Evolutionary conservation across 169 alveolate genomes (phyloP).

Genomic region (Plasmodium inui): DNA sequence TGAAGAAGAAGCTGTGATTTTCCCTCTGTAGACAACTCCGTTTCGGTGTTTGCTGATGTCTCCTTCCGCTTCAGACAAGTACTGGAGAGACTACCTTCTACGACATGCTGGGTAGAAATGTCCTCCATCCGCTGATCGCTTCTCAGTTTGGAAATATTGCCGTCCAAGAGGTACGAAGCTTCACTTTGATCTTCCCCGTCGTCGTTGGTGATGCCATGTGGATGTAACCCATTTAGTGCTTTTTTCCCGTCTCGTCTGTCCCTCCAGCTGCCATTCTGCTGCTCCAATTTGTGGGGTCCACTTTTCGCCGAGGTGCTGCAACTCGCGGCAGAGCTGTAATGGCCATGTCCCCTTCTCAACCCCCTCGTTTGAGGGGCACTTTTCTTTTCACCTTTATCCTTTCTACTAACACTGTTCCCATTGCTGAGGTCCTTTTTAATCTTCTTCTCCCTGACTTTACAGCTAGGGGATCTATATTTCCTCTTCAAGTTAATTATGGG

Average conservation of each 20-base stretch:
- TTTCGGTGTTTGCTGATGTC: not conserved
- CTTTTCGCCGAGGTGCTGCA: not conserved
- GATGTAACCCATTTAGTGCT: not conserved
- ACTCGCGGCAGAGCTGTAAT: not conserved
- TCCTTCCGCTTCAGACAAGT: not conserved
- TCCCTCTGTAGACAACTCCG: not conserved
- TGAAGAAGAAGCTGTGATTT: not conserved
- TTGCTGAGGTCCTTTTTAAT: constrained; percentile 15
- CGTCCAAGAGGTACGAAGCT: not conserved
- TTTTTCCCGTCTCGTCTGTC: not conserved
- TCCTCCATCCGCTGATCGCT: not conserved
- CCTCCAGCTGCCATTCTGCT: not conserved
- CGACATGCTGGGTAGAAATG: not conserved
- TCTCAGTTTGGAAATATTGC: not conserved
- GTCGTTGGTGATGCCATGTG: not conserved
- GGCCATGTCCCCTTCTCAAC: not conserved
- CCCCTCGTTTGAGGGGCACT: not conserved
- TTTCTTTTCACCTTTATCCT: constrained; percentile 22
- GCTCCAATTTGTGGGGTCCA: not conserved
- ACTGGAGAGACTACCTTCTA: not conserved
- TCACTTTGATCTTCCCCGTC: not conserved
- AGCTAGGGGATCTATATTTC: constrained; percentile 41
- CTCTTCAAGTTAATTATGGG: constrained; percentile 55
- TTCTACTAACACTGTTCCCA: not conserved
- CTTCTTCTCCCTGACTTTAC: constrained; percentile 34